Conservation (phyloP, 1,284 basidiomycete genomes). For the Trametes sp. region DNA sequence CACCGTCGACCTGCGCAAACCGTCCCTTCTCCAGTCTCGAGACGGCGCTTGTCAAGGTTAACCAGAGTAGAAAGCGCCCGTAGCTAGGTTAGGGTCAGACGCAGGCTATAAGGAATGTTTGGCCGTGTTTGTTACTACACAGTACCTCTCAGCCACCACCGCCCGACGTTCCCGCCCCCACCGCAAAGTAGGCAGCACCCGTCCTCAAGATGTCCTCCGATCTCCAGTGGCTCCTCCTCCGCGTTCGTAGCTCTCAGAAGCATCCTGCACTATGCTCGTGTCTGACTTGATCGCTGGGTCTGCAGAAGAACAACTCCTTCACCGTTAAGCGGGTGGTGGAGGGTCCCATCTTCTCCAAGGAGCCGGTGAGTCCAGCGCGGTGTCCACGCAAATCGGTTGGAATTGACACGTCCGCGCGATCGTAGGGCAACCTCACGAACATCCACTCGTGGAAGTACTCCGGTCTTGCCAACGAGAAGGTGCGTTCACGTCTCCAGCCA, state of each 20-base stretch:
- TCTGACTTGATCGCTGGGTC: slow-evolving; percentile 18
- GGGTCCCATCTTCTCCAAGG: slow-evolving; percentile 83
- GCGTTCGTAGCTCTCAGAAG: slow-evolving; percentile 58
- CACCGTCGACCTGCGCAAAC: no score
- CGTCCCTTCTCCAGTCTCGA: no score
- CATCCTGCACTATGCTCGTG: neutral
- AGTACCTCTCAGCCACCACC: slow-evolving; percentile 38
- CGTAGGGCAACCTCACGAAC: slow-evolving; percentile 85
- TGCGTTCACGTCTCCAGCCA: slow-evolving; percentile 37
- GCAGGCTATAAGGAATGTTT: slow-evolving; percentile 15
- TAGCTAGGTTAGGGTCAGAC: slow-evolving; percentile 20
- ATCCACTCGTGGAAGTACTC: slow-evolving; percentile 91
- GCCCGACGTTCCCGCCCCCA: slow-evolving; percentile 30
- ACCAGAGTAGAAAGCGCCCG: no score
- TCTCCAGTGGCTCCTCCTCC: slow-evolving; percentile 91
- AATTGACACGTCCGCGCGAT: neutral
- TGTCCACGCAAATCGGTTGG: neutral
- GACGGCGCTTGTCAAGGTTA: no score
- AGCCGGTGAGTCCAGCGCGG: slow-evolving; percentile 68
- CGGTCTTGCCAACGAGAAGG: slow-evolving; percentile 86
- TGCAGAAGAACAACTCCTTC: slow-evolving; percentile 84
- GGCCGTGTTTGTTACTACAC: slow-evolving; percentile 33
- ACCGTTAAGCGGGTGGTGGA: slow-evolving; percentile 77
- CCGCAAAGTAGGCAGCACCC: slow-evolving; percentile 31
- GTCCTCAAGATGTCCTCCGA: slow-evolving; percentile 75